Base-by-base conservation (phyloP, 148 eudicot genomes). In the Mesembryanthemum crystallinum region DNA sequence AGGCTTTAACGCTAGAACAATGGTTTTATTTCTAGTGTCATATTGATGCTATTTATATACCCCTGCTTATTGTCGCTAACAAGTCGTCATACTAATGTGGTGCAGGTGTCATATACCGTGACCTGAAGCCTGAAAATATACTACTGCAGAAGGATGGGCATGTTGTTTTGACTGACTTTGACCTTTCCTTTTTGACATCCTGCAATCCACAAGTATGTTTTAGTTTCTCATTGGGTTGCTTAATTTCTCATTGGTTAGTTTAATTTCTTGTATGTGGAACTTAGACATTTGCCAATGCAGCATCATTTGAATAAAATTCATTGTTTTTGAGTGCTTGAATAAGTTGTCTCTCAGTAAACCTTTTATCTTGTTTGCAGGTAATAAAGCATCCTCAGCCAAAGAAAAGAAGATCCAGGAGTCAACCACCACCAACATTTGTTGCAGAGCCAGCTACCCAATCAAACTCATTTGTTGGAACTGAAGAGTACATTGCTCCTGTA, bases 401-500 rank as follows among this genome's bases (percentile, higher is more conserved):
- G 76, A 87, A 83, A 58, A 82, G 92, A 86, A 89, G 88, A 82
- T 90, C 96, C 17, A 88, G 81, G 80, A 88, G 85, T 80, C 91
- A 86, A 43, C 89, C 88, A 62, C 96, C 91, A 12, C 97, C 98
- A 23, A 74, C 82, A 47, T 89, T 95, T 76, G 88, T 95, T 72
- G 98, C 98, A 76, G 98, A 92, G 79, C 97, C 97, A 54, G 73
- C 73, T 77, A 79, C 90, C 17, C 97, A 92, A 45, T 95, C 98
- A 55, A 95, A 95, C 81, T 95, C 98, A 23, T 95, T 95, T 82
- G 98, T 95, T 73, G 98, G 98, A 76, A 95, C 98, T 47, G 98
- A 95, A 84, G 98, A 95, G 85, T 95, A 95, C 83, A 95, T 95
- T 80, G 96, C 98, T 78, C 98, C 98, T 75, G 98, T 95, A 92